Conservation (phyloP, 257 asterid species). For the Dorcoceras hygrometricum region DNA sequence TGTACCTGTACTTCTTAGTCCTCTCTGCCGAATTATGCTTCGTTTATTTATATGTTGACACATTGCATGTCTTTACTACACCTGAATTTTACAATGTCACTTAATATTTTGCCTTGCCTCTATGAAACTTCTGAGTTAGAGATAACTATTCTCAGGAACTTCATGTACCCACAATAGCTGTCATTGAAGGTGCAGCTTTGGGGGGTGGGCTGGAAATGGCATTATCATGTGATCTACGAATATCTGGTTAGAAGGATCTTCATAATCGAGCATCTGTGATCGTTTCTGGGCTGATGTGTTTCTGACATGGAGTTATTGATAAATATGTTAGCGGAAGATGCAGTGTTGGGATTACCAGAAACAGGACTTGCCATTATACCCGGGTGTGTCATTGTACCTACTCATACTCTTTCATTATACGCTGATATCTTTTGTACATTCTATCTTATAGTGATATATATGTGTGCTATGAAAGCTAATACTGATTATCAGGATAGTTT, state of each 20-base stretch:
- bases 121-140: slow-evolving; percentile 5
- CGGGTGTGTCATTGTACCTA: slow-evolving; percentile 49
- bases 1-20: slow-evolving; percentile 23
- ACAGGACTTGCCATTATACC: slow-evolving; percentile 97
- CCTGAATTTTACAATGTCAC: too few species aligned
- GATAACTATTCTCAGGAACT: slow-evolving; percentile 48
- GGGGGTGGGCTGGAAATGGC: slow-evolving; percentile 99
- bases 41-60: neutral
- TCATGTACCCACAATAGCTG: slow-evolving; percentile 82
- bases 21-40: slow-evolving; percentile 7
- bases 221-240: slow-evolving; percentile 88
- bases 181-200: slow-evolving; percentile 84
- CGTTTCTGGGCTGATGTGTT: slow-evolving; percentile 9
- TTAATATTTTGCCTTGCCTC: neutral
- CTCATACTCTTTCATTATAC: slow-evolving; percentile 1
- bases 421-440: neutral
- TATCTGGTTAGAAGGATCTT: slow-evolving; percentile 57
- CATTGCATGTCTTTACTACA: neutral
- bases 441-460: neutral
- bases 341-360: slow-evolving; percentile 85
- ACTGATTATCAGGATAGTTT: neutral
- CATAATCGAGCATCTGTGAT: neutral
- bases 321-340: slow-evolving; percentile 65
- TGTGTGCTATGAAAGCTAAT: neutral
- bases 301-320: slow-evolving; percentile 23